Conservation (phyloP, 208 protist genomes). For the Wallacemonas sp. region DNA sequence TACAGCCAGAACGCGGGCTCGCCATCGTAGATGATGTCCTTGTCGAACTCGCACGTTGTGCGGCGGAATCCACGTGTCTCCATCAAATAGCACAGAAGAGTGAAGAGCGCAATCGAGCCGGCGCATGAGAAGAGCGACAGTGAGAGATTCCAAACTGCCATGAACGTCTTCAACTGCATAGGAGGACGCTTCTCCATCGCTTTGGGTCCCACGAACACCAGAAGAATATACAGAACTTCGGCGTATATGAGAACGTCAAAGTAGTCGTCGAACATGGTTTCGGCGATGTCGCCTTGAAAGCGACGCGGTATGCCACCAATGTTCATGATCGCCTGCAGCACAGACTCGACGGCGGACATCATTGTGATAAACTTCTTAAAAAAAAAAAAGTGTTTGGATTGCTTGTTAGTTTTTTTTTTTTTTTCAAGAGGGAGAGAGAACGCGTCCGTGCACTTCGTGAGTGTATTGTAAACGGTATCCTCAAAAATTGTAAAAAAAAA, state of each 20-base stretch:
- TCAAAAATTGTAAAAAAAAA: no score
- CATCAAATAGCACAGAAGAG: constrained; percentile 31
- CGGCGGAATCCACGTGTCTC: constrained; percentile 47
- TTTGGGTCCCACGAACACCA: constrained; percentile 58
- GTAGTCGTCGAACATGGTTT: constrained; percentile 47
- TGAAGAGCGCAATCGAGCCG: constrained; percentile 26
- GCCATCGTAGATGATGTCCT: constrained; percentile 46
- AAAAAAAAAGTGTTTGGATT: neutral
- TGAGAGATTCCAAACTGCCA: constrained; percentile 78
- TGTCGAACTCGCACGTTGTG: constrained; percentile 46
- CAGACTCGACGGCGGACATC: neutral
- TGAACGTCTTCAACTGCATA: constrained; percentile 48
- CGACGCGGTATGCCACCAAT: constrained; percentile 29
- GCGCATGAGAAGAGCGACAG: constrained; percentile 75
- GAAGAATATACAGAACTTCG: constrained; percentile 48
- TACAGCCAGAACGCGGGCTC: constrained; percentile 47
- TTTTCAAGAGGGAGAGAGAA: no score
- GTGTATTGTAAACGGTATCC: no score
- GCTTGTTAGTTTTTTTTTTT: no score
- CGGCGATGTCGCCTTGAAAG: constrained; percentile 38
- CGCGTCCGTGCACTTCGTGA: no score
- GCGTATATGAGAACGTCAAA: constrained; percentile 48
- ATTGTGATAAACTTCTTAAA: constrained; percentile 14
- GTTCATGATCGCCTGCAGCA: constrained; percentile 32
- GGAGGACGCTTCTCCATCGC: constrained; percentile 64